Base-by-base conservation (phyloP, 805 yeast genomes). In the Groenewaldozyma tartarivorans region DNA sequence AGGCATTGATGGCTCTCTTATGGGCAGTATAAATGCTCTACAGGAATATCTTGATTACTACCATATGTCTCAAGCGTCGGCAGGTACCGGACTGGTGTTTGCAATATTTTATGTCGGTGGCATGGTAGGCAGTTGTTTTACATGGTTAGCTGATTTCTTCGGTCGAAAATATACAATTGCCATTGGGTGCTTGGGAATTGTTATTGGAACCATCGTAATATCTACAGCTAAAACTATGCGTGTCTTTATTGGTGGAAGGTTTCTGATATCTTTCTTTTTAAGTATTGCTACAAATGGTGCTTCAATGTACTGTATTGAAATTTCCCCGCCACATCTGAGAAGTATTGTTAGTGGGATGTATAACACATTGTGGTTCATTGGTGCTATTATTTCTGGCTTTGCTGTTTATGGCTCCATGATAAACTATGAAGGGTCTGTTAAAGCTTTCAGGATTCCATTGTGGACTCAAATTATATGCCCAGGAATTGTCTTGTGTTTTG, bases 401-500 rank as follows among this genome's bases (percentile, higher is more conserved):
- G 13, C 45, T 9, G 30, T 36, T n/a, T 35, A 36, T 20, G 50
- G 50, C 4, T 17, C 36, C 18, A 38, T 37, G 34, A 35, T 38
- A 29, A 27, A 16, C 15, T 35, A 35, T 20, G 16, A 30, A 11
- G 44, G 40, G 13, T 11, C 35, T 13, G 20, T 27, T 21, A 26
- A 36, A 19, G 37, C 46, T 9, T 48, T 27, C 35, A 26, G 31
- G 29, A 11, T 43, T 11, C 47, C 51, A 13, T 38, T 47, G 32
- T 48, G 51, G 51, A 33, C 44, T 13, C 48, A 45, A 27, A 17
- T 42, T 15, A 21, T 45, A 30, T 34, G 37, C 17, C 49, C 49
- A 3, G 45, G 46, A 3, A 33, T 43, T 17, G 45, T 38, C 2
- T n/a, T n/a, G n/a, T n/a, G n/a, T 18, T 64, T 68, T 55, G 43